phyloP scores from a whole-genome alignment of 1,284 basidiomycete genomes.

The Volvariella volvacea region DNA sequence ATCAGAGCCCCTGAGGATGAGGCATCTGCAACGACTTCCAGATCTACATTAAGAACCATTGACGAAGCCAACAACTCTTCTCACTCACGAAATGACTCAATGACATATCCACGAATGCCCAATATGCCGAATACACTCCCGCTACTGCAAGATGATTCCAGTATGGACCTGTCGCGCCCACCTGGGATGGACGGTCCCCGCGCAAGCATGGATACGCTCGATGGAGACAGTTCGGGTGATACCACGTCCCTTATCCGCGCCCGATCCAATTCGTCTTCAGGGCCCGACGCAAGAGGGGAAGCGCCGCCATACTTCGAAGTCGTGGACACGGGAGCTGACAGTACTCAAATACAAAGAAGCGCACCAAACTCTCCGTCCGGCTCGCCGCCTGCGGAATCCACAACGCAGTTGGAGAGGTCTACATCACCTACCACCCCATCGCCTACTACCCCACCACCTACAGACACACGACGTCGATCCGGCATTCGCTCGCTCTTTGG shows the following conservation, averaged over 20 bases:
- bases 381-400: background rate
- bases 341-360: constrained; percentile 5
- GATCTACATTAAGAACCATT: constrained; percentile 28
- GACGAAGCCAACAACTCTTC: constrained; percentile 20
- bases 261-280: constrained; percentile 18
- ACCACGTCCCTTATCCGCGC: constrained; percentile 15
- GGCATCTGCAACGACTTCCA: constrained; percentile 20
- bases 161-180: constrained; percentile 14
- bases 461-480: constrained; percentile 5
- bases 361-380: background rate
- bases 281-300: constrained; percentile 41
- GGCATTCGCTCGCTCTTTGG: background rate
- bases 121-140: constrained; percentile 26
- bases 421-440: constrained; percentile 8
- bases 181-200: constrained; percentile 14
- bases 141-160: constrained; percentile 24
- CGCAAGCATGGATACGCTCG: constrained; percentile 17
- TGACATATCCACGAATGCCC: constrained; percentile 24
- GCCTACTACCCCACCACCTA: constrained; percentile 7
- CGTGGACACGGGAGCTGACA: constrained; percentile 18
- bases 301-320: constrained; percentile 63
- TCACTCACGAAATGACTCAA: constrained; percentile 18
- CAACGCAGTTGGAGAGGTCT: constrained; percentile 1
- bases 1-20: constrained; percentile 37
- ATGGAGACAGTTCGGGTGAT: constrained; percentile 3